Conservation (phyloP, 2,329 filamentous ascomycete genomes). For the Epichloe gansuensis region DNA sequence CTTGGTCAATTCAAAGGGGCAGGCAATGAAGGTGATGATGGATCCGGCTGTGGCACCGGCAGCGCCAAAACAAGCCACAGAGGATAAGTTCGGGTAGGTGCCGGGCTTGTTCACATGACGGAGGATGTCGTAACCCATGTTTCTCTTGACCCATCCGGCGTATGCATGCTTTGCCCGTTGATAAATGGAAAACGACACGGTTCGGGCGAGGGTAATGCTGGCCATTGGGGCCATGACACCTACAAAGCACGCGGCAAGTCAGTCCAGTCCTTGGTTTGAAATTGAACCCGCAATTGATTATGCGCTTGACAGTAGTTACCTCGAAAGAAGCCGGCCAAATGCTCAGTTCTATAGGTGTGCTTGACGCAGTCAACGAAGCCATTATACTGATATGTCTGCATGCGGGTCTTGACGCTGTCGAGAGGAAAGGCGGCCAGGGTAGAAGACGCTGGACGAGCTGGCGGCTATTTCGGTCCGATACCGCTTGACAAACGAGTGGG, state of each 20-base stretch:
- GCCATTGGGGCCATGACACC: constrained; percentile 71
- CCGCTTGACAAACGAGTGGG: constrained; percentile 49
- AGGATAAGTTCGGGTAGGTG: constrained; percentile 60
- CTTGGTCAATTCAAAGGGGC: constrained; percentile 84
- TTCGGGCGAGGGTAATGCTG: constrained; percentile 65
- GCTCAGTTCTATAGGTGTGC: constrained; percentile 65
- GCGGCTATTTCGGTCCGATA: constrained; percentile 75
- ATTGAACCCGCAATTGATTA: neutral
- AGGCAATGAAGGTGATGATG: constrained; percentile 68
- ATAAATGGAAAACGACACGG: constrained; percentile 70
- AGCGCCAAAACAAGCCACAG: constrained; percentile 62
- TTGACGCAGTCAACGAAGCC: constrained; percentile 63
- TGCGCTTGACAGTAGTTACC: constrained; percentile 34
- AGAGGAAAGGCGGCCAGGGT: constrained; percentile 75
- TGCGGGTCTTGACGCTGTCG: constrained; percentile 80
- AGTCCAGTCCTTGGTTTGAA: neutral
- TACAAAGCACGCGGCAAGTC: constrained; percentile 17
- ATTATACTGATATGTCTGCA: constrained; percentile 74
- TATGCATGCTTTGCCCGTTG: constrained; percentile 63
- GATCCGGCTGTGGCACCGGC: constrained; percentile 72
- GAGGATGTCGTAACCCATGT: constrained; percentile 58
- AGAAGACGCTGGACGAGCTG: constrained; percentile 62
- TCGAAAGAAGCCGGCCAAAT: constrained; percentile 66
- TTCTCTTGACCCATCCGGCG: constrained; percentile 56
- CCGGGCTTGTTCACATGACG: constrained; percentile 58